phyloP scores from a whole-genome alignment of 164 flowering plant species.

The Aristolochia californica region DNA sequence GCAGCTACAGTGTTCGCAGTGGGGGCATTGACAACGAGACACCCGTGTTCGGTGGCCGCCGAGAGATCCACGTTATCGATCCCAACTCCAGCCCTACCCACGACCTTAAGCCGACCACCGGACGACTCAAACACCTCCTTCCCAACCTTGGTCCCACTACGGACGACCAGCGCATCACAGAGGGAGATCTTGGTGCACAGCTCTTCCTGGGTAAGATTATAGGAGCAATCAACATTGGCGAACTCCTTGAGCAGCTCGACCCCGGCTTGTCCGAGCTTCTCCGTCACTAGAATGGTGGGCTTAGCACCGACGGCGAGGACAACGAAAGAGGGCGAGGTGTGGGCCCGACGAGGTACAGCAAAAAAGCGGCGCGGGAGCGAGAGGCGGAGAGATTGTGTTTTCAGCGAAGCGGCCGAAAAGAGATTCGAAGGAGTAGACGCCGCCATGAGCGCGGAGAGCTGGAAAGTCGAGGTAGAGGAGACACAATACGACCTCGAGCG shows the following conservation, averaged over 20 bases:
- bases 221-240: slow-evolving; percentile 80
- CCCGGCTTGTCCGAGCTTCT: slow-evolving; percentile 78
- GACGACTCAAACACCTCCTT: slow-evolving; percentile 77
- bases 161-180: slow-evolving; percentile 79
- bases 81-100: slow-evolving; percentile 88
- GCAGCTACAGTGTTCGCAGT: slow-evolving; percentile 81
- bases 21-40: slow-evolving; percentile 83
- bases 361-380: slow-evolving; percentile 11
- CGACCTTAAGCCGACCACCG: slow-evolving; percentile 67
- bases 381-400: slow-evolving; percentile 4
- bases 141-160: slow-evolving; percentile 77
- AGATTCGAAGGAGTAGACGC: slow-evolving; percentile 18
- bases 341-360: slow-evolving; percentile 10
- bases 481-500: too few species aligned
- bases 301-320: slow-evolving; percentile 33
- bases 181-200: slow-evolving; percentile 86
- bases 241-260: slow-evolving; percentile 46
- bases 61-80: slow-evolving; percentile 81
- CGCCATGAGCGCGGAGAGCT: too few species aligned
- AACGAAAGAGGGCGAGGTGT: slow-evolving; percentile 13
- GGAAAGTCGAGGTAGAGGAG: background rate
- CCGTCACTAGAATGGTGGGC: slow-evolving; percentile 79
- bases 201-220: slow-evolving; percentile 63
- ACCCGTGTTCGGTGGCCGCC: slow-evolving; percentile 79
- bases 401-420: slow-evolving; percentile 14